Percentiles rank a stretch among this genome's conserved stretches.
These are phyloP conservation scores for Penicillium tannophilum DNA, from an alignment of 495 filamentous ascomycete genomes.

Conservation along the genomic window DNA sequence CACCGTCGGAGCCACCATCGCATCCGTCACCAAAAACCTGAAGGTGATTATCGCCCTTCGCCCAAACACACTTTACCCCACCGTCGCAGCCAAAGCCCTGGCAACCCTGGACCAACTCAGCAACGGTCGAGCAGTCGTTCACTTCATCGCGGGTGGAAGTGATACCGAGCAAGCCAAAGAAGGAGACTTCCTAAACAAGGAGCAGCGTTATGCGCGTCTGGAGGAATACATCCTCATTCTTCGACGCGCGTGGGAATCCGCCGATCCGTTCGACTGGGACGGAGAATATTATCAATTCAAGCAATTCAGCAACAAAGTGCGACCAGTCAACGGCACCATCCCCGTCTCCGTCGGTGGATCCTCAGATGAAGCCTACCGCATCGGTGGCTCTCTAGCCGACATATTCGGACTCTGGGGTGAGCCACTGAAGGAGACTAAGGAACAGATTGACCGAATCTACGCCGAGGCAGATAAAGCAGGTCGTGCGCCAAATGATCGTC, in stretches of 20 bases:
- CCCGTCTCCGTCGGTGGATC: constrained; percentile 56
- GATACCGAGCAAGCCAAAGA: constrained; percentile 55
- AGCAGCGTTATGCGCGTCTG: constrained; percentile 51
- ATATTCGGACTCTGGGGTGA: constrained; percentile 62
- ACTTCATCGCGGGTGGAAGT: constrained; percentile 57
- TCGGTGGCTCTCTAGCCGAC: constrained; percentile 53
- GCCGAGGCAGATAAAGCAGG: constrained; percentile 50
- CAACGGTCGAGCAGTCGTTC: constrained; percentile 53
- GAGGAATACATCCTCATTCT: constrained; percentile 58
- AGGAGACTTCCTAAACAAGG: constrained; percentile 56
- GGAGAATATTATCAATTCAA: constrained; percentile 54
- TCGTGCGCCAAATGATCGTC: constrained; percentile 35
- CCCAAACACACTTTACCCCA: constrained; percentile 57
- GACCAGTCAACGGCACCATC: constrained; percentile 49
- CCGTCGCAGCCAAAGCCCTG: constrained; percentile 57
- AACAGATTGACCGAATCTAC: constrained; percentile 57
- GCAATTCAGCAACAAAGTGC: constrained; percentile 51
- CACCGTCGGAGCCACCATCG: constrained; percentile 54
- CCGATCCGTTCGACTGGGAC: constrained; percentile 57
- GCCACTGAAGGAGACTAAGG: constrained; percentile 56
- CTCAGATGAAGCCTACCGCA: constrained; percentile 53
- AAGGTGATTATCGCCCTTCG: constrained; percentile 60
- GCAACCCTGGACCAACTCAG: constrained; percentile 57
- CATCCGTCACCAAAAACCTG: constrained; percentile 51
- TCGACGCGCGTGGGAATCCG: constrained; percentile 51